A percentile compares a stretch with the other conserved stretches of the same genome.
Evolutionary conservation across 495 filamentous ascomycete species (phyloP).

Genomic region (Aspergillus bertholletiae): DNA sequence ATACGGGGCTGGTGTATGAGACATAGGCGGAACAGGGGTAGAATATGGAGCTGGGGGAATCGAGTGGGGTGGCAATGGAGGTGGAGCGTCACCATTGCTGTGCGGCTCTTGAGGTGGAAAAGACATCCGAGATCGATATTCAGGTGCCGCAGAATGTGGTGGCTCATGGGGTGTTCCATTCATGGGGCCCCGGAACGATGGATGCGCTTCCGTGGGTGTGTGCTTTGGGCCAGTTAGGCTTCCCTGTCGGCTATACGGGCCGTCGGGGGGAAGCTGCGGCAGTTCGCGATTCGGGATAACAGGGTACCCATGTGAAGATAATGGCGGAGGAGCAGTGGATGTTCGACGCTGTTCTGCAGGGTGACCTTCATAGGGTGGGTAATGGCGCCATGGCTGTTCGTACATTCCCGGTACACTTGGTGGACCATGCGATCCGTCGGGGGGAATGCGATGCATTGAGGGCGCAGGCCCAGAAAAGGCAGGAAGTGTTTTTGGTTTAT

Average conservation of each 20-base stretch:
- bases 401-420: constrained; percentile 27
- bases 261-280: constrained; percentile 36
- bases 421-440: constrained; percentile 26
- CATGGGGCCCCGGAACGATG: constrained; percentile 27
- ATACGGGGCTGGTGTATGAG: constrained; percentile 27
- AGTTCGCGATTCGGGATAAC: constrained; percentile 36
- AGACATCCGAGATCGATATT: constrained; percentile 36
- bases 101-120: constrained; percentile 28
- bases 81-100: constrained; percentile 25
- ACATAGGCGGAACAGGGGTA: constrained; percentile 19
- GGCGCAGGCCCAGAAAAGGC: constrained; percentile 15
- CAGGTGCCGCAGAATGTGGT: constrained; percentile 35
- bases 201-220: constrained; percentile 23
- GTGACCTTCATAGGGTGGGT: constrained; percentile 31
- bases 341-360: constrained; percentile 31
- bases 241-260: constrained; percentile 33
- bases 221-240: constrained; percentile 31
- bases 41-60: constrained; percentile 28
- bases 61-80: constrained; percentile 18
- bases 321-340: constrained; percentile 27
- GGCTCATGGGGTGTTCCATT: constrained; percentile 36
- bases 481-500: constrained; percentile 14
- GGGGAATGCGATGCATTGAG: constrained; percentile 34
- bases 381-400: constrained; percentile 35
- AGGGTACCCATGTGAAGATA: constrained; percentile 30